Evolutionary conservation across 1,139 yeast genomes (phyloP), one percentile per base, ranked within the genome.

Genomic region (Taphrina wiesneri): DNA sequence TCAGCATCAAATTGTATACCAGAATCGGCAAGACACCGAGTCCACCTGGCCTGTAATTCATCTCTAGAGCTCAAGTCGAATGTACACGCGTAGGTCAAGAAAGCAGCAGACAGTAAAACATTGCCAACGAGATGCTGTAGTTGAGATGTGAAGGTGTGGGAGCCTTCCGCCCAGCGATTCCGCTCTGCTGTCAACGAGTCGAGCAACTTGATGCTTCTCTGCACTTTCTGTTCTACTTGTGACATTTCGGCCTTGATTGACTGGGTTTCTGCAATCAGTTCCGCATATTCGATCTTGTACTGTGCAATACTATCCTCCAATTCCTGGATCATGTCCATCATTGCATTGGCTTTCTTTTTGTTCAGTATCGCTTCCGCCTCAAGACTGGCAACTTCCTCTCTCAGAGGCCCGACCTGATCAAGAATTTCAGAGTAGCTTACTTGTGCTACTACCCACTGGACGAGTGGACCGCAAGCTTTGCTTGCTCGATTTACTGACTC

Each of bases 391-490:
- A 91, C 90, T 71, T 91, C 96, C 11, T 80, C 81, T 68, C 86
- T 79, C 71, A 93, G 76, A 0, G 99, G 99, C 0, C 85, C 90
- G 34, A 92, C 84, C 53, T 81, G 82, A 56, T 88, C 87, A 54
- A 90, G 77, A 45, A 90, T 87, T 2, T 83, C 74, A 0, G 95
- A 83, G 73, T 87, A 92, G 4, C 81, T 79, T 26, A 91, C 80
- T 70, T 93, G 98, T 0, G 98, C 98, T 68, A 82, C 81, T 0
- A 91, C 95, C 99, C 99, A 93, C 70, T 86, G 87, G 32, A 89
- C 75, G 59, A 93, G 78, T 0, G 99, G 99, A 0, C 97, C 98
- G 78, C 97, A 91, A 0, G 98, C 97, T 73, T 89, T 90, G 76
- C 96, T 88, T 1, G 98, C 98, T 62, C 97, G 80, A 72, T 89